phyloP scores from a whole-genome alignment of 192 early-diverging fungal genomes.

The Backusella luteola region DNA sequence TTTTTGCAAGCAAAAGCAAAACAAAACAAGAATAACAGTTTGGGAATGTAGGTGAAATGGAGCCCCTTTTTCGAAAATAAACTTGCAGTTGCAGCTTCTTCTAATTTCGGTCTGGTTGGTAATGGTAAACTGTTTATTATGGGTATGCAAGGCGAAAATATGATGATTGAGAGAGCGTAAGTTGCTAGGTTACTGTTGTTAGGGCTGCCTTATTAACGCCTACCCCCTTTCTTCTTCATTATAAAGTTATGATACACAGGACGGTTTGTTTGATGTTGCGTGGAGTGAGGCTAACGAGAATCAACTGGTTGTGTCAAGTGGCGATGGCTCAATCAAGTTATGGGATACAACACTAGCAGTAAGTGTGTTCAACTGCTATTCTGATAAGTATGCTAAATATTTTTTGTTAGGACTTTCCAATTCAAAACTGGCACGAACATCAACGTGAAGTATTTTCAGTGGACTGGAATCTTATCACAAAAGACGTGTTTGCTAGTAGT shows the following conservation, averaged over 20 bases:
- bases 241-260: conserved; percentile 91
- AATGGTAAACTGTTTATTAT: conserved; percentile 90
- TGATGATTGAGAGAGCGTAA: conserved; percentile 63
- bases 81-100: conserved; percentile 81
- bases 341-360: conserved; percentile 88
- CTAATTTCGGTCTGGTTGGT: conserved; percentile 97
- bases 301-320: conserved; percentile 86
- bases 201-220: background rate
- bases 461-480: conserved; percentile 91
- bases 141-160: conserved; percentile 42
- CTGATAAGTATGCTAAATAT: background rate
- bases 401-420: conserved; percentile 71
- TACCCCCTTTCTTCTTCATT: background rate
- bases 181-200: conserved; percentile 12
- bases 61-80: conserved; percentile 92
- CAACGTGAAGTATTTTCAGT: conserved; percentile 90
- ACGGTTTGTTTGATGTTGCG: conserved; percentile 90
- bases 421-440: conserved; percentile 92
- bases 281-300: conserved; percentile 98
- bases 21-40: conserved; percentile 4
- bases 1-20: background rate
- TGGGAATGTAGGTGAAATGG: conserved; percentile 70
- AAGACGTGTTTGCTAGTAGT: conserved; percentile 85
- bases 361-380: conserved; percentile 28
- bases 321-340: conserved; percentile 94